These are phyloP conservation scores for Fusarium equiseti DNA, from an alignment of 2,329 filamentous ascomycete species.

Conservation along the genomic window DNA sequence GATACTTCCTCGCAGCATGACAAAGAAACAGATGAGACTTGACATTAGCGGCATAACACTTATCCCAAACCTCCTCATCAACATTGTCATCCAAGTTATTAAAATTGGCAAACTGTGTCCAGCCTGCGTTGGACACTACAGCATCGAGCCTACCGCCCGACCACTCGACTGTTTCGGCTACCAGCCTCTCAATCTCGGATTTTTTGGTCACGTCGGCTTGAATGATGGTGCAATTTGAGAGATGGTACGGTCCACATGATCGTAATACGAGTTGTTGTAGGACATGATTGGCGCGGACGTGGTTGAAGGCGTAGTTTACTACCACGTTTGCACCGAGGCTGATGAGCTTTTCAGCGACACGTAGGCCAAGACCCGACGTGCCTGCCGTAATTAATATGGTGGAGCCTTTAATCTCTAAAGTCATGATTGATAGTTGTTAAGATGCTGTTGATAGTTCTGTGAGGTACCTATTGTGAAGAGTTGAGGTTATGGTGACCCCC, in stretches of 20 bases:
- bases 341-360: not conserved
- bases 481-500: not conserved
- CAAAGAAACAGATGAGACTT: conserved; percentile 18
- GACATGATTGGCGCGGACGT: not conserved
- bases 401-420: not conserved
- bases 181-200: not conserved
- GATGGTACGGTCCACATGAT: accelerated
- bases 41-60: conserved; percentile 16
- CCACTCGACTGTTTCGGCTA: not conserved
- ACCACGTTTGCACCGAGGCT: not conserved
- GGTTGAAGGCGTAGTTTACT: conserved; percentile 8
- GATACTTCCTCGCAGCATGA: not conserved
- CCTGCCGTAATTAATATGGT: not conserved
- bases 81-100: conserved; percentile 11
- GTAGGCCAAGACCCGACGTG: conserved; percentile 3
- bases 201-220: not conserved
- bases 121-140: conserved; percentile 13
- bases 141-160: not conserved
- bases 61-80: conserved; percentile 21
- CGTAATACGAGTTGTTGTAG: not conserved
- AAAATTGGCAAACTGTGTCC: conserved; percentile 21
- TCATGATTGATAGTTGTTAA: not conserved
- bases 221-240: not conserved
- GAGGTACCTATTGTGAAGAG: not conserved
- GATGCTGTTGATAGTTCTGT: not conserved